Evolutionary conservation across 352 stramenopile genomes (phyloP), one percentile per base, ranked within the genome.

Genomic region (Pythium guiyangense): DNA sequence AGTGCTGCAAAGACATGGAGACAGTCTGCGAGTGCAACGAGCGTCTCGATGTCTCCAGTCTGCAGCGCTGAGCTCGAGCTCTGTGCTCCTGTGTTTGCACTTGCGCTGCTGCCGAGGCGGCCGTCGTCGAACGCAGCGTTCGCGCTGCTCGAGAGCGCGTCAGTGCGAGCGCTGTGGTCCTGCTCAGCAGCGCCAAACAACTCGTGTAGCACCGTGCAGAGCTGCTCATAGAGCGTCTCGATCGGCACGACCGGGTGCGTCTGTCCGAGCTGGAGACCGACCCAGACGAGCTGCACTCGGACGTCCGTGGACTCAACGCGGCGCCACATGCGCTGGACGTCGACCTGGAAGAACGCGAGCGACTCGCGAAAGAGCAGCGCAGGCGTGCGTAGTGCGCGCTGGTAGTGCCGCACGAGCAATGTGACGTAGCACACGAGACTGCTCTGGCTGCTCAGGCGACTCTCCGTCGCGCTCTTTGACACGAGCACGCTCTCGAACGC

Each of bases 291-390:
- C 61, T 89, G 81, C 8, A 88, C 56, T 1, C 81, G 73, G 31
- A 80, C 64, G 35, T 64, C 56, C 47, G 71, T 67, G 0, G 73
- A 84, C 15, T 64, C 51, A 56, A 91, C 82, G 43, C 79, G 70
- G 15, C 58, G 53, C 68, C 71, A 77, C 6, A 63, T 66, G 45
- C 67, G 65, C 49, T 78, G 74, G 11, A 89, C 20, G 18, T 89
- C 81, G 25, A 73, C 55, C 53, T 78, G 67, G 31, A 87, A 86
- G 60, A 89, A 89, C 9, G 72, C 62, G 3, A 91, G 60, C 10
- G 78, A 86, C 46, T 91, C 78, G 26, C 61, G 75, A 39, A 91
- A 70, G 1, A 68, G 64, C 5, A 83, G 35, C 9, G 69, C 51
- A 12, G 60, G 65, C 12, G 60, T 51, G 11, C 59, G 67, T 6